These are phyloP conservation scores for Guillardia theta DNA, from an alignment of 78 protist genomes.

Conservation along the genomic window DNA sequence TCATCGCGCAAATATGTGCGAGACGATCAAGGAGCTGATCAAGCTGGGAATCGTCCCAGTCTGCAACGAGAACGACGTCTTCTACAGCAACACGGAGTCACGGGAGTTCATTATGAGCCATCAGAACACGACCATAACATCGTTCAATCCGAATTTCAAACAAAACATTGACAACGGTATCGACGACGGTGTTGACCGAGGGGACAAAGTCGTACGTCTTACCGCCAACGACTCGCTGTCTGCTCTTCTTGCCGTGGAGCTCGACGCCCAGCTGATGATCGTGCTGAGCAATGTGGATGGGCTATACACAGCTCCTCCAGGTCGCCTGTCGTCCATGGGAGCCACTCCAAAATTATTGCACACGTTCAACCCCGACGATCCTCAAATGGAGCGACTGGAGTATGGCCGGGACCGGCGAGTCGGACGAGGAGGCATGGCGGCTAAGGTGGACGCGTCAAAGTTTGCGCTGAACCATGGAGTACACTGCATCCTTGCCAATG, in stretches of 20 bases:
- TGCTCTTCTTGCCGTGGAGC: not conserved
- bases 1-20: constrained; percentile 9
- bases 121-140: not conserved
- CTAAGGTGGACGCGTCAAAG: constrained; percentile 12
- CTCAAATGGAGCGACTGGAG: not conserved
- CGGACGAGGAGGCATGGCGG: constrained; percentile 37
- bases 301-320: not conserved
- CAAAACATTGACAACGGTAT: not conserved
- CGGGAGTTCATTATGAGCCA: constrained; percentile 29
- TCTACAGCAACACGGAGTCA: not conserved
- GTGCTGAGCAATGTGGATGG: not conserved
- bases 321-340: not conserved
- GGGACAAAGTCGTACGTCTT: not conserved
- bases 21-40: constrained; percentile 25
- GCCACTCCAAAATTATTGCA: not conserved
- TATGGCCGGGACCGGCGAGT: constrained; percentile 16
- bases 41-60: constrained; percentile 17
- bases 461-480: not conserved
- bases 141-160: not conserved
- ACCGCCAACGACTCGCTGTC: constrained; percentile 4
- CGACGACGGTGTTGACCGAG: not conserved
- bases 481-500: not conserved
- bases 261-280: not conserved
- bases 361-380: not conserved
- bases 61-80: constrained; percentile 47